Percentiles rank a stretch among this genome's conserved stretches.
These are phyloP conservation scores for Trametes sanguinea DNA, from an alignment of 768 basidiomycete species.

Conservation along the genomic window DNA sequence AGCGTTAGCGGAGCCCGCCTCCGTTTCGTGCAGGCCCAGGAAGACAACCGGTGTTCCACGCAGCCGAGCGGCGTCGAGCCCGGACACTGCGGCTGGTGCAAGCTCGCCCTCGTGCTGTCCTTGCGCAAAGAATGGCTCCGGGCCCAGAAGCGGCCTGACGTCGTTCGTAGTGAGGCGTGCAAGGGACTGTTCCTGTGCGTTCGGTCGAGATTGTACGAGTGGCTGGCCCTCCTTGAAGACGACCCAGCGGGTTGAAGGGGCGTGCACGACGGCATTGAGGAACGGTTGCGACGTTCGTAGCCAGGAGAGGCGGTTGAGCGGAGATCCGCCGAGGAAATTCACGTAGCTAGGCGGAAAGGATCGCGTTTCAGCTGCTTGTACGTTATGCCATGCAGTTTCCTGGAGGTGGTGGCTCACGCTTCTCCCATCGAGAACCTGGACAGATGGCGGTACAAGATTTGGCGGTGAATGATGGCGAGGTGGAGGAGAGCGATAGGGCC, in stretches of 20 bases:
- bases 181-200: constrained; percentile 41
- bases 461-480: constrained; percentile 20
- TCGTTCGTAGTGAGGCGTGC: constrained; percentile 62
- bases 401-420: constrained; percentile 16
- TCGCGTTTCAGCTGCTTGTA: constrained; percentile 3
- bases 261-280: constrained; percentile 66
- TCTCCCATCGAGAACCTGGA: constrained; percentile 17
- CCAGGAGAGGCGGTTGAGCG: constrained; percentile 82
- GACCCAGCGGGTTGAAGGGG: constrained; percentile 71
- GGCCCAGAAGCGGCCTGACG: constrained; percentile 65
- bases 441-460: background rate
- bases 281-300: constrained; percentile 73
- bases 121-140: constrained; percentile 72
- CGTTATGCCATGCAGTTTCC: constrained; percentile 10
- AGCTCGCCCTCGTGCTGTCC: constrained; percentile 47
- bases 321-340: constrained; percentile 62
- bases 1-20: constrained; percentile 44
- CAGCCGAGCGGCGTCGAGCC: constrained; percentile 60
- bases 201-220: constrained; percentile 40
- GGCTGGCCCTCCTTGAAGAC: constrained; percentile 76
- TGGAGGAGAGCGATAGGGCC: background rate
- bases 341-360: constrained; percentile 37
- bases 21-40: constrained; percentile 72
- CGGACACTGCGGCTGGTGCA: constrained; percentile 29
- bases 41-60: constrained; percentile 68